Evolutionary conservation across 768 basidiomycete genomes (phyloP).

Genomic region (Russula griseocarnosa): DNA sequence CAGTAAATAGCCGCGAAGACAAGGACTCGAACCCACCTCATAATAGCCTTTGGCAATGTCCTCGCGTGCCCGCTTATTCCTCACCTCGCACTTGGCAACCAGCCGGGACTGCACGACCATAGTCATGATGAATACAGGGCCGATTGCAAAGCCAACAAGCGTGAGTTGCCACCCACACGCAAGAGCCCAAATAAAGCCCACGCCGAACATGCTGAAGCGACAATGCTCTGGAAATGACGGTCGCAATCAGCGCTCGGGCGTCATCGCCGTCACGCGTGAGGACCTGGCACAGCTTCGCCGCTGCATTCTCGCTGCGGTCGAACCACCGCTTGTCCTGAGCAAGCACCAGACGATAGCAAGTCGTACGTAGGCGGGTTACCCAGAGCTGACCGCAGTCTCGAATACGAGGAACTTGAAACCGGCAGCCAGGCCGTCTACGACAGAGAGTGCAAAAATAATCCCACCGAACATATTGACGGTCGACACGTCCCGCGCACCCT

Average conservation of each 20-base stretch:
- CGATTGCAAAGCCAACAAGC: conserved; percentile 82
- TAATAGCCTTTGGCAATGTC: conserved; percentile 81
- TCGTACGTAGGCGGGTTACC: conserved; percentile 61
- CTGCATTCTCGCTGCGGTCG: conserved; percentile 58
- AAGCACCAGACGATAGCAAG: conserved; percentile 56
- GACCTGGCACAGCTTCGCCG: conserved; percentile 61
- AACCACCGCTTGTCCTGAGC: conserved; percentile 86
- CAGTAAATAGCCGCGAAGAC: conserved; percentile 12
- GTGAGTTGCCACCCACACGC: conserved; percentile 88
- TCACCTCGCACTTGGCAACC: conserved; percentile 63
- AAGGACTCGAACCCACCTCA: conserved; percentile 51
- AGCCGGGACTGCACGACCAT: conserved; percentile 75
- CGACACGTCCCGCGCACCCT: conserved; percentile 57
- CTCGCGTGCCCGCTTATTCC: conserved; percentile 85
- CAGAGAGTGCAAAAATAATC: conserved; percentile 69
- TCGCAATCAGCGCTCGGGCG: conserved; percentile 68
- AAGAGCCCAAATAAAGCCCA: conserved; percentile 89
- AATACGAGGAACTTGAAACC: conserved; percentile 78
- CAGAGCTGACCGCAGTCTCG: conserved; percentile 73
- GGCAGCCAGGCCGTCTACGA: conserved; percentile 68
- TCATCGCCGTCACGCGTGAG: conserved; percentile 91
- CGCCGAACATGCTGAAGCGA: conserved; percentile 76
- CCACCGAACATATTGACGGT: conserved; percentile 68
- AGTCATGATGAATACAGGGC: conserved; percentile 71
- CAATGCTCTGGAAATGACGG: conserved; percentile 65